Percentiles rank a stretch among this genome's conserved stretches.
These are phyloP conservation scores for Plasmodium billcollinsi DNA, from an alignment of 169 alveolate species.

Conservation along the genomic window DNA sequence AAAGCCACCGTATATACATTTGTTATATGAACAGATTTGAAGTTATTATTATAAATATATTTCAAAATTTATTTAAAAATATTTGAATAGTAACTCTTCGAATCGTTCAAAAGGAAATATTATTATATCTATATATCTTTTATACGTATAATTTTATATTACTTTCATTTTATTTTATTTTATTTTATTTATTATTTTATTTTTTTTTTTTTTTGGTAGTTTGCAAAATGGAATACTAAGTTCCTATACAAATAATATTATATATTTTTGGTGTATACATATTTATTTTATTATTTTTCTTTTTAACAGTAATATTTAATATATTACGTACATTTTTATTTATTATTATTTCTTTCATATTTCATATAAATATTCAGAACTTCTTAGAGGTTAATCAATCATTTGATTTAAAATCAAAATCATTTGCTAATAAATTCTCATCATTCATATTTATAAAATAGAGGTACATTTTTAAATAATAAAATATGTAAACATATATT, in stretches of 20 bases:
- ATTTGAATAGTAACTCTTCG: slow-evolving; percentile 70
- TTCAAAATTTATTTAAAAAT: slow-evolving; percentile 25
- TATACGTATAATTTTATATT: not conserved
- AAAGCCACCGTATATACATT: slow-evolving; percentile 79
- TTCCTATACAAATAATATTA: too few species aligned
- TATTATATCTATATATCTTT: slow-evolving; percentile 5
- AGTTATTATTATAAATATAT: slow-evolving; percentile 26
- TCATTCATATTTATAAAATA: slow-evolving; percentile 45
- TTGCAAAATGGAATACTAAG: too few species aligned
- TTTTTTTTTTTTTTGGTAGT: not conserved
- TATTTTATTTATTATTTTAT: not conserved
- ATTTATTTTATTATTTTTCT: too few species aligned
- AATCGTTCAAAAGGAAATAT: slow-evolving; percentile 54
- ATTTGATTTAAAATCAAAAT: slow-evolving; percentile 65
- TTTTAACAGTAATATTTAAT: not conserved
- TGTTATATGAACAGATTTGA: slow-evolving; percentile 77
- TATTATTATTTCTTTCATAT: slow-evolving; percentile 7
- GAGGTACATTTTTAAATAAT: too few species aligned
- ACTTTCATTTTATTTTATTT: too few species aligned
- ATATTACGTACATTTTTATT: not conserved
- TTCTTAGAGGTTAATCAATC: slow-evolving; percentile 71
- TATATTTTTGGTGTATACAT: too few species aligned
- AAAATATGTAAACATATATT: too few species aligned
- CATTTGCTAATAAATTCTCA: slow-evolving; percentile 27
- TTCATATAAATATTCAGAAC: slow-evolving; percentile 40